phyloP scores from a whole-genome alignment of 2,329 filamentous ascomycete species.

The Thielaviopsis punctulata region DNA sequence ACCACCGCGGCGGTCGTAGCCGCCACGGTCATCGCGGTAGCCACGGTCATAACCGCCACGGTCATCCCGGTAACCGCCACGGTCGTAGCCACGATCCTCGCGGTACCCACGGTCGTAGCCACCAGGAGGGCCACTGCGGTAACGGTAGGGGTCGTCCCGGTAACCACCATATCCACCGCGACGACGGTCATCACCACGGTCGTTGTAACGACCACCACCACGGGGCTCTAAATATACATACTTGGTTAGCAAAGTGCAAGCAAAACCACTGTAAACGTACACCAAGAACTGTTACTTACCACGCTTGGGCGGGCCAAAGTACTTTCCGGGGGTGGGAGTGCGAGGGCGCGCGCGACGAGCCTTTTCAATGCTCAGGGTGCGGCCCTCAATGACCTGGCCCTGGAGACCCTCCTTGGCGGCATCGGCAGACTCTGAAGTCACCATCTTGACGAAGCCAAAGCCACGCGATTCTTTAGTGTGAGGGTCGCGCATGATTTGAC shows the following conservation, averaged over 20 bases:
- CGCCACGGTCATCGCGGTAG: constrained; percentile 18
- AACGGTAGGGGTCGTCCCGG: constrained; percentile 41
- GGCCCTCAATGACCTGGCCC: constrained; percentile 85
- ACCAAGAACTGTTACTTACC: constrained; percentile 39
- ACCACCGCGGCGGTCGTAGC: constrained; percentile 39
- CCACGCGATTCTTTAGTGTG: constrained; percentile 97
- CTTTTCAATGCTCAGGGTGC: constrained; percentile 96
- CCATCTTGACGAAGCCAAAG: constrained; percentile 99
- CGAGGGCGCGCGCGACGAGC: constrained; percentile 86
- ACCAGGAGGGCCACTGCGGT: constrained; percentile 32
- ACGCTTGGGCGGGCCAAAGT: constrained; percentile 96
- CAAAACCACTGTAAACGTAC: neutral
- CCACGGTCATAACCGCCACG: constrained; percentile 29
- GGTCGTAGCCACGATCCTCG: constrained; percentile 29
- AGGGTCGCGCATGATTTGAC: constrained; percentile 98
- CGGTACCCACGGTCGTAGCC: constrained; percentile 33
- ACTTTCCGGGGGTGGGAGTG: constrained; percentile 94
- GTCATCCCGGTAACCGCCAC: constrained; percentile 26
- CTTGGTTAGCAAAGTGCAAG: neutral
- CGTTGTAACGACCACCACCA: constrained; percentile 28
- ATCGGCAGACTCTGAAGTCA: constrained; percentile 84
- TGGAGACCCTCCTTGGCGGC: constrained; percentile 92
- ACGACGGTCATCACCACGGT: constrained; percentile 49
- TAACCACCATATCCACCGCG: constrained; percentile 30
- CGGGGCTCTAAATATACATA: constrained; percentile 19